Evolutionary conservation across 2,329 filamentous ascomycete species (phyloP), one percentile per base, ranked within the genome.

Genomic region (Clonostachys rhizophaga): DNA sequence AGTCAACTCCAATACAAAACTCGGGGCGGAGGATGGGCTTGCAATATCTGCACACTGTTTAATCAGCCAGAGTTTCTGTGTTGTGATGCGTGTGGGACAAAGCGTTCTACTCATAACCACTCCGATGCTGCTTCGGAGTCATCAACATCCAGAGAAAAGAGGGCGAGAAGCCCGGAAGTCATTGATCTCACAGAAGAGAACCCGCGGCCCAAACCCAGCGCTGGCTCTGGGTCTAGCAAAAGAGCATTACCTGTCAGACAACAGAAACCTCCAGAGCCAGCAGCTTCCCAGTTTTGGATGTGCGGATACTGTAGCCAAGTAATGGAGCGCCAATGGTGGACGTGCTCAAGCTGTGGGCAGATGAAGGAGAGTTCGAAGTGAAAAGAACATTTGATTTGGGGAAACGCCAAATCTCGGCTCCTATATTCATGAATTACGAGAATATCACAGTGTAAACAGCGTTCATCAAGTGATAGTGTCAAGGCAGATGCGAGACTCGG

Each of bases 271-370:
- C 41, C 53, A 16, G 48, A 52, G 36, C 47, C 54, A 16, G 47
- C 57, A 6, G 55, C 47, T 39, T 59, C 57, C 37, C 58, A 57
- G 47, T 67, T 64, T 3, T 83, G 79, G 79, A 64, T 64, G 34
- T 83, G 80, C 52, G 69, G 67, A 14, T 68, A 69, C 47, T 83
- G 80, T 52, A 71, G 70, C 9, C 75, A 68, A 3, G 58, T 64
- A 24, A 77, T 81, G 66, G 75, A 79, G 47, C 63, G 67, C 41
- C 68, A 73, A 52, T 81, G 76, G 75, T 81, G 78, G 78, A 76
- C 72, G 20, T 83, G 79, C 53, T 72, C 71, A 16, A 60, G 67
- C 4, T 83, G 79, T 56, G 76, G 76, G 3, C 70, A 63, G 52
- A 71, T 82, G 63, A 81, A 81, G 61, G 67, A 74, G 11, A 71